Base-by-base conservation (phyloP, 495 filamentous ascomycete species). In the Baudoinia panamericana region DNA sequence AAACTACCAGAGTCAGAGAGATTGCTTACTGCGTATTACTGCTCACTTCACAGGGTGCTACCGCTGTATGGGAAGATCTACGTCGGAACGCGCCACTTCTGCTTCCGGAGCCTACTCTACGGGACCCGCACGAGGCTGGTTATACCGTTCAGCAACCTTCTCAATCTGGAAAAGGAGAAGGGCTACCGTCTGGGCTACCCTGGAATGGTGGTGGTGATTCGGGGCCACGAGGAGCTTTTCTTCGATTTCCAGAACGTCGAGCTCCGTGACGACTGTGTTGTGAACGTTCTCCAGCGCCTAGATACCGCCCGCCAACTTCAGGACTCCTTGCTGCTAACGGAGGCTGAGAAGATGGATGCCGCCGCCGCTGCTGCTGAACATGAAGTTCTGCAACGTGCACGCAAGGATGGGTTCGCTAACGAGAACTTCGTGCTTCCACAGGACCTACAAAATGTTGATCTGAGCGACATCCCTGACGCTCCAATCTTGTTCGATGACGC, bases 21-120 rank as follows among this genome's bases (percentile, higher is more conserved):
- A 54, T 71, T 97, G n/a, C 79, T 82, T 44, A 88, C 90, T 5
- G 81, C 83, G 6, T 97, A 86, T 59, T 96, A 83, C 56, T 85
- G 82, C 6, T 82, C 82, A 53, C 63, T 97, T 5, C 78, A 90
- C 41, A 76, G 88, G 5, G 82, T 94, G 1, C 63, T 97, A 12
- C 90, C 90, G 6, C 71, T 95, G 11, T 97, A 96, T 55, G 90
- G 90, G 45, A 97, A 96, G 62, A 83, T 96, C 23, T 97, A 97
- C 57, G 76, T 96, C 53, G 83, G 90, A 53, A 76, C 84, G 54
- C 73, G 77, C n/a, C 75, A 79, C 48, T 80, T 97, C 36, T 97
- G 90, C 60, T 97, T 94, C 60, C 81, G 90, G 34, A 95, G 87
- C 56, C 62, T 95, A 36, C 59, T 96, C 9, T 84, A 81, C 11